Percentiles rank a stretch among this genome's conserved stretches.
phyloP scores from a whole-genome alignment of 1,139 yeast genomes.

The Zygosaccharomyces sapae region DNA sequence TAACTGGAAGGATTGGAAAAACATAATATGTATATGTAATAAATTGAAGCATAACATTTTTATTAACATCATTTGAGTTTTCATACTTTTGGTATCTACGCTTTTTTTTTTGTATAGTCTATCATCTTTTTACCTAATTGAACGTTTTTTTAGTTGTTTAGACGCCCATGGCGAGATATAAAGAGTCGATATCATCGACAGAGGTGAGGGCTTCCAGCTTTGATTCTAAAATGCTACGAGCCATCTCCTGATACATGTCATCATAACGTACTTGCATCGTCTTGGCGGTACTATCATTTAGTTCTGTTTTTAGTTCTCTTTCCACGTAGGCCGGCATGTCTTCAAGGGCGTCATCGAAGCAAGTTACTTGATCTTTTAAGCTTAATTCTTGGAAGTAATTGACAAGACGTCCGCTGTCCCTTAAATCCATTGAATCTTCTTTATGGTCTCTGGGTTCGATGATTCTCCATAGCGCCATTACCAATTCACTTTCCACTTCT shows the following conservation, averaged over 20 bases:
- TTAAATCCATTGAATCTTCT: slow-evolving; percentile 15
- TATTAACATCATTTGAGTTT: neutral
- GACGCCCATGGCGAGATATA: slow-evolving; percentile 61
- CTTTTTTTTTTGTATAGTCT: slow-evolving; percentile 9
- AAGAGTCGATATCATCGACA: slow-evolving; percentile 74
- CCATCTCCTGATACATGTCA: slow-evolving; percentile 59
- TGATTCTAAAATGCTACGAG: slow-evolving; percentile 63
- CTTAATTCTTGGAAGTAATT: slow-evolving; percentile 25
- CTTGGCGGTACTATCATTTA: slow-evolving; percentile 17
- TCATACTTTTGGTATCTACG: neutral
- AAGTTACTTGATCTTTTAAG: slow-evolving; percentile 19
- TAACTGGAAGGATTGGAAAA: slow-evolving; percentile 8
- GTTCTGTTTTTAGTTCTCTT: slow-evolving; percentile 21
- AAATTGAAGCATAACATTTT: slow-evolving; percentile 7
- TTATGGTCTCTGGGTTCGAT: slow-evolving; percentile 25
- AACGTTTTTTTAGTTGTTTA: slow-evolving; percentile 26
- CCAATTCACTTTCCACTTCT: slow-evolving; percentile 29
- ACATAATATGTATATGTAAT: slow-evolving; percentile 8
- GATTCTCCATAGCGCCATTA: slow-evolving; percentile 31
- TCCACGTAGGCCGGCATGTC: slow-evolving; percentile 27
- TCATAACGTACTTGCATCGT: slow-evolving; percentile 44
- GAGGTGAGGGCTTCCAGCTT: slow-evolving; percentile 48
- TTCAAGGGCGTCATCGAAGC: slow-evolving; percentile 33
- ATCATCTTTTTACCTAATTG: slow-evolving; percentile 4
- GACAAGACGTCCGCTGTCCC: slow-evolving; percentile 23